Base-by-base conservation (phyloP, 805 yeast species). In the Kazachstania kunashirensis region DNA sequence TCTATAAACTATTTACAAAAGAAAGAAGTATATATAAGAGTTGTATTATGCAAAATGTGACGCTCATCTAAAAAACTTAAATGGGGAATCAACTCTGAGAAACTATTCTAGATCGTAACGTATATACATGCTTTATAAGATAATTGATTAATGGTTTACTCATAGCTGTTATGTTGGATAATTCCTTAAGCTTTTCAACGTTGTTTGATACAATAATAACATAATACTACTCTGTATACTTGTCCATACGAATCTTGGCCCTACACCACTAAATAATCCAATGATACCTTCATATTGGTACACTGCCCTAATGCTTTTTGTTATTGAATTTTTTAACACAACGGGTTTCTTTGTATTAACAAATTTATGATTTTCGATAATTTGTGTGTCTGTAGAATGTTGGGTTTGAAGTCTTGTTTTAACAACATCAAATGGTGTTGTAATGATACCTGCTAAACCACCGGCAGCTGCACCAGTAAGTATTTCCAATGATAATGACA, bases 161-260 rank as follows among this genome's bases (percentile, higher is more conserved):
- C n/a, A n/a, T n/a, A n/a, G n/a, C n/a, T n/a, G n/a, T n/a, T n/a
- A n/a, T n/a, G n/a, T n/a, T n/a, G n/a, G n/a, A n/a, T n/a, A 29
- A 33, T 39, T 47, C 40, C 57, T 58, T 39, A 65, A 42, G 13
- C 51, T 61, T 47, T 75, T 75, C 50, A 89, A 63, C 3, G 89
- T 69, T 29, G 76, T 65, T 58, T 92, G 98, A 60, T 92, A 92
- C 27, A 88, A 65, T 45, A 89, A 65, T 37, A 92, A 68, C 97
- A 92, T 89, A 33, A 92, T 80, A 46, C 95, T 83, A 58, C 95
- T 84, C 59, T 92, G 99, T 14, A 88, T 66, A 44, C 94, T 83
- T 0, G 97, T 89, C 99, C 99, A 92, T 4, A 92, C 80, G 46
- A 86, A 78, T 44, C 99, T 70, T 1, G 99, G 98, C 0, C 96